These are phyloP conservation scores for Penicillium coprophilum DNA, from an alignment of 495 filamentous ascomycete species.

Conservation along the genomic window DNA sequence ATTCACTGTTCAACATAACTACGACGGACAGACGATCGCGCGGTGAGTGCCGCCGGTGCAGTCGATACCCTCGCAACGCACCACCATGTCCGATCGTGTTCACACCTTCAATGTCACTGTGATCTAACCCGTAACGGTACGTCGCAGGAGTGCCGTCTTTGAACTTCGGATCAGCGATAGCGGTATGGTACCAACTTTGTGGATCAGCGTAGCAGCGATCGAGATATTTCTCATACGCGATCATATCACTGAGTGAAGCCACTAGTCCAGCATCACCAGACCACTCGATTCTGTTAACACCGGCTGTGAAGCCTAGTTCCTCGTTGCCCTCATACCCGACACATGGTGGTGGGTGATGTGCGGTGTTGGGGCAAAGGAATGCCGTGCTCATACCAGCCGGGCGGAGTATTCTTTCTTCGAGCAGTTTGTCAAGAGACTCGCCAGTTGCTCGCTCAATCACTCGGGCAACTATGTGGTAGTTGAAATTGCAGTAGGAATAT, in stretches of 20 bases:
- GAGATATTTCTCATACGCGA: slow-evolving; percentile 35
- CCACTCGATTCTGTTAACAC: slow-evolving; percentile 36
- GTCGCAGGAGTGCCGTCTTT: slow-evolving; percentile 23
- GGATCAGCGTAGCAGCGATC: slow-evolving; percentile 21
- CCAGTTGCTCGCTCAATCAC: slow-evolving; percentile 30
- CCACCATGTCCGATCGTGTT: slow-evolving; percentile 32
- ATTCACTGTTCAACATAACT: slow-evolving; percentile 33
- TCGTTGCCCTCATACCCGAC: slow-evolving; percentile 38
- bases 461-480: slow-evolving; percentile 34
- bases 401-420: slow-evolving; percentile 26
- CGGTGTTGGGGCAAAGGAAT: slow-evolving; percentile 28
- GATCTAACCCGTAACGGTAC: slow-evolving; percentile 31
- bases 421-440: slow-evolving; percentile 24
- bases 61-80: slow-evolving; percentile 36
- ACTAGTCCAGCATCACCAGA: slow-evolving; percentile 38
- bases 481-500: slow-evolving; percentile 36
- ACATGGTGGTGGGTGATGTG: slow-evolving; percentile 28
- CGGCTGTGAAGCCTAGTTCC: slow-evolving; percentile 19
- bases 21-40: slow-evolving; percentile 31
- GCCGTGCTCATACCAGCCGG: slow-evolving; percentile 38
- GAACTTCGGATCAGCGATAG: slow-evolving; percentile 19
- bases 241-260: slow-evolving; percentile 37
- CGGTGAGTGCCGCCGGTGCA: slow-evolving; percentile 28
- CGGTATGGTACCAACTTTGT: slow-evolving; percentile 27
- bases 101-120: slow-evolving; percentile 15